phyloP scores from a whole-genome alignment of 495 filamentous ascomycete species.

The Geopyxis carbonaria region DNA sequence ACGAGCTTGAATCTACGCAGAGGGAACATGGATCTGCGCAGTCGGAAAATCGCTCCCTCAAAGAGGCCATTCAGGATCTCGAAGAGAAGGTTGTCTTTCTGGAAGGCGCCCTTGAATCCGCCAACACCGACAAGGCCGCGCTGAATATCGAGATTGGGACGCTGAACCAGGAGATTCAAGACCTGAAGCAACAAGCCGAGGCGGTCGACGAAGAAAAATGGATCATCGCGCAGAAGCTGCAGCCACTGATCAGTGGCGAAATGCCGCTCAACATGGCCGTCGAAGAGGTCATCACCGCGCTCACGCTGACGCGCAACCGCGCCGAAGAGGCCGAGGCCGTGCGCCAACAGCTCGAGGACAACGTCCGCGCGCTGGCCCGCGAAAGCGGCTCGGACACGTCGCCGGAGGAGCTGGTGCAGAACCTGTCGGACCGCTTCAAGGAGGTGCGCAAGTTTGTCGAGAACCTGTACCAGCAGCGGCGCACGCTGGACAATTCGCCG shows the following conservation, averaged over 20 bases:
- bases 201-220: constrained; percentile 18
- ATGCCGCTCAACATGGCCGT: constrained; percentile 24
- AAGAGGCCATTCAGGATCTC: constrained; percentile 7
- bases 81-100: constrained; percentile 12
- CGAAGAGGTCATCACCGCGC: constrained; percentile 22
- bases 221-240: constrained; percentile 23
- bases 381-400: constrained; percentile 6
- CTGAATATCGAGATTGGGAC: constrained; percentile 8
- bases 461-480: constrained; percentile 8
- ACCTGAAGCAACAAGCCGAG: constrained; percentile 6
- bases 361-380: constrained; percentile 19
- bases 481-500: constrained; percentile 6
- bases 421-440: constrained; percentile 18
- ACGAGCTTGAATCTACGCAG: constrained; percentile 8
- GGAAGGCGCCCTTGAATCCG: constrained; percentile 5
- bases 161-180: constrained; percentile 10
- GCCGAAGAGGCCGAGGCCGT: constrained; percentile 20
- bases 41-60: too few species aligned
- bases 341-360: constrained; percentile 13
- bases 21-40: too few species aligned
- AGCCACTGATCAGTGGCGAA: constrained; percentile 18
- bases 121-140: constrained; percentile 7
- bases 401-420: constrained; percentile 21
- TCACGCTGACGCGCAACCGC: constrained; percentile 22
- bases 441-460: constrained; percentile 16